phyloP scores from a whole-genome alignment of 441 rosid genomes.

The Eutrema salsugineum region DNA sequence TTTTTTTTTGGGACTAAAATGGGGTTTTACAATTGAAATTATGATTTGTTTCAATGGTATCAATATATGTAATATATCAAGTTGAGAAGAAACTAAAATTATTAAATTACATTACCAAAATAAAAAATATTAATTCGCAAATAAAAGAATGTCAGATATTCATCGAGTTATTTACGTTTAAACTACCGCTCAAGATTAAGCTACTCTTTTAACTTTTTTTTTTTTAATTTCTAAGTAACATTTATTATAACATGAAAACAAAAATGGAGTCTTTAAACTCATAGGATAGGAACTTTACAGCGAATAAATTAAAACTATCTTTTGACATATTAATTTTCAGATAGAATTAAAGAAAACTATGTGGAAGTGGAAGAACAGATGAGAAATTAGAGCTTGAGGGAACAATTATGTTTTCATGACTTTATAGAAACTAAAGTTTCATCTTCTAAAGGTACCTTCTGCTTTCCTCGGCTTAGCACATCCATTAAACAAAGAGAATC shows the following conservation, averaged over 20 bases:
- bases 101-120: too few species aligned
- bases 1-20: too few species aligned
- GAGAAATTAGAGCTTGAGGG: conserved; percentile 8
- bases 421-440: conserved; percentile 1
- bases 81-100: too few species aligned
- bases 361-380: conserved; percentile 4
- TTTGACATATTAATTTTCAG: not conserved
- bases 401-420: conserved; percentile 3
- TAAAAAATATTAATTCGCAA: too few species aligned
- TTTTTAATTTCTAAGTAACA: not conserved
- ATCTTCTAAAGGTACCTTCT: conserved; percentile 50
- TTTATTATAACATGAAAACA: not conserved
- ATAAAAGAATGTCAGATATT: too few species aligned
- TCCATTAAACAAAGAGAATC: conserved; percentile 64
- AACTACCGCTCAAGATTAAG: too few species aligned
- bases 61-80: too few species aligned
- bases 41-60: too few species aligned
- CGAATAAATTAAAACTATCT: conserved; percentile 6
- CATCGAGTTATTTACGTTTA: too few species aligned
- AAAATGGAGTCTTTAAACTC: conserved; percentile 15
- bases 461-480: conserved; percentile 66
- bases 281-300: conserved; percentile 19
- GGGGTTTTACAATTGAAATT: too few species aligned
- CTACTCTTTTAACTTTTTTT: not conserved
- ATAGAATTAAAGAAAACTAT: not conserved